Evolutionary conservation across 176 grass and related monocot species (phyloP), one percentile per base, ranked within the genome.

Genomic region (Musa schizocarpa): DNA sequence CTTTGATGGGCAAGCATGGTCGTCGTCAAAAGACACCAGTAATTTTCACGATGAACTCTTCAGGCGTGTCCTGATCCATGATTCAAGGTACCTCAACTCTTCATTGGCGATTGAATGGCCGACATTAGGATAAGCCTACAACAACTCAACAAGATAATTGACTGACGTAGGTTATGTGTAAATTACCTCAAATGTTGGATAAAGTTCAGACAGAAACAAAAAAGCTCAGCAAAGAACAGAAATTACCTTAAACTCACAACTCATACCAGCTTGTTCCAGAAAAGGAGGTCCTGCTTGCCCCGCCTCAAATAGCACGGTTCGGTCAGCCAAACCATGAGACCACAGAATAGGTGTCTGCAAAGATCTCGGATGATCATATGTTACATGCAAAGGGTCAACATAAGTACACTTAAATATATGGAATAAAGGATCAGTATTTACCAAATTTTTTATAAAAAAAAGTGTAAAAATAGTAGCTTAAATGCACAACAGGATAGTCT

Each of bases 331-430:
- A 65, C 95, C 95, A 79, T 99, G 90, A 58, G 82, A 91, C 95
- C 95, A 98, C 66, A 98, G 26, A 80, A 98, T 78, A 20, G 88
- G 88, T 48, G 90, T 98, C 90, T 99, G 84, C 62, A 84, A 89
- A 62, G 48, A 76, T 24, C 43, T 1, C 20, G 26, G 51, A 52
- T 23, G 21, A 6, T 50, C 10, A 50, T 14, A 13, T 50, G 9
- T 27, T 23, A 22, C 25, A 22, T 4, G 22, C n/a, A 53, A 22
- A 11, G 53, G 1, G 20, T 11, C 13, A 6, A 21, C 11, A 22
- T 53, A 9, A 21, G 7, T 7, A 73, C 10, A 53, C n/a, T 52
- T 22, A n/a, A 19, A 54, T 12, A 73, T 22, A 54, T 52, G 3
- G 9, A 73, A 11, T 4, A 52, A n/a, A 53, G 22, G n/a, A 23